A percentile compares a stretch with the other conserved stretches of the same genome.
phyloP scores from a whole-genome alignment of 495 filamentous ascomycete genomes.

The Thozetella sp. region DNA sequence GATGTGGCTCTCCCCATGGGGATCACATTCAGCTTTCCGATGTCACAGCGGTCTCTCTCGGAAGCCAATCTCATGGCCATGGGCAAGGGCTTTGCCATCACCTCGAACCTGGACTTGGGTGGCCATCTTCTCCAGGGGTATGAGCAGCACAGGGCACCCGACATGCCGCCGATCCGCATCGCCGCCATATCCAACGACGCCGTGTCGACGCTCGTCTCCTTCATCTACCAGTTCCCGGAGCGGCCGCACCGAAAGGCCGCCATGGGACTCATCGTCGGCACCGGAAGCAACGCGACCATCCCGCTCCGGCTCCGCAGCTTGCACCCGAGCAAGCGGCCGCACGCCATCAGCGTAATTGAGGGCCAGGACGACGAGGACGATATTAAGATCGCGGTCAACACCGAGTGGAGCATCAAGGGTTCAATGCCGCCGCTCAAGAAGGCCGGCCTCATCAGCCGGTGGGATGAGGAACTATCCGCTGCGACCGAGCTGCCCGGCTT shows the following conservation, averaged over 20 bases:
- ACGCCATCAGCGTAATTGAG: constrained; percentile 54
- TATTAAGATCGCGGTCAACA: constrained; percentile 75
- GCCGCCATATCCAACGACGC: constrained; percentile 82
- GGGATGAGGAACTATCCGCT: constrained; percentile 68
- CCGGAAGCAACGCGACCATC: constrained; percentile 82
- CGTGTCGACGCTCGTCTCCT: constrained; percentile 76
- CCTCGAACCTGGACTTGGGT: constrained; percentile 70
- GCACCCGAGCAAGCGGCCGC: constrained; percentile 60
- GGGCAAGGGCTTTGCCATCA: constrained; percentile 87
- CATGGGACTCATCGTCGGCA: constrained; percentile 83
- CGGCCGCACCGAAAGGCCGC: constrained; percentile 49
- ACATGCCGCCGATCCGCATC: constrained; percentile 68
- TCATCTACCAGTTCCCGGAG: constrained; percentile 61
- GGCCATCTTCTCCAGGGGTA: constrained; percentile 71
- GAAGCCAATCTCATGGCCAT: constrained; percentile 82
- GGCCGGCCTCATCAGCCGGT: constrained; percentile 66
- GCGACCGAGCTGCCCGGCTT: constrained; percentile 75
- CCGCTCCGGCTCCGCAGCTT: constrained; percentile 67
- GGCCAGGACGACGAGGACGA: constrained; percentile 54
- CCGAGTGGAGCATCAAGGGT: constrained; percentile 84
- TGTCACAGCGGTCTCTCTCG: constrained; percentile 74
- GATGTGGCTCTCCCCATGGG: constrained; percentile 66
- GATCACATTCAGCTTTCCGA: constrained; percentile 86
- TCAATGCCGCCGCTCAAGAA: constrained; percentile 66
- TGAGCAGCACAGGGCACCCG: constrained; percentile 44